Evolutionary conservation across 148 eudicot genomes (phyloP), one percentile per base, ranked within the genome.

Genomic region (Dysphania ambrosioides): DNA sequence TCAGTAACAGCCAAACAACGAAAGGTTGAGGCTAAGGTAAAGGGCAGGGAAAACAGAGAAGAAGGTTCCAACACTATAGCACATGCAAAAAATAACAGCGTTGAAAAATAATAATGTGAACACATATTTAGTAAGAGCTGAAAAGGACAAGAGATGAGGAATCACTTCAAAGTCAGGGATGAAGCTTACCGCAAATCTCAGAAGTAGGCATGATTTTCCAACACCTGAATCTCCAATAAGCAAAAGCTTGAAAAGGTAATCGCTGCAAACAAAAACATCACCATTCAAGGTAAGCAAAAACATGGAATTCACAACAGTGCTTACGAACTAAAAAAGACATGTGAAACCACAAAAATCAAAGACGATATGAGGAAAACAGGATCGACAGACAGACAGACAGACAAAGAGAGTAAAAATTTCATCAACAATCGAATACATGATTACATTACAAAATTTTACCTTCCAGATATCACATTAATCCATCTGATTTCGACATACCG

Each of bases 151-250:
- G 66, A 32, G 23, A 13, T 19, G 56, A 11, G 53, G 27, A 51
- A 53, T 34, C 63, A 65, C 68, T 64, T 53, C n/a, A n/a, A n/a
- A n/a, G n/a, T n/a, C n/a, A n/a, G n/a, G n/a, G n/a, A 49, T 68
- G 12, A 30, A 18, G 63, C 83, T 35, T 80, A 80, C 83, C 56
- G 83, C 83, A 75, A 80, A 80, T 76, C 83, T 80, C 72, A 80
- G 76, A 60, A 80, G 79, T 15, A 80, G 79, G 68, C 83, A 80
- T 8, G 83, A 80, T 76, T 80, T 80, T n/a, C 83, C 83, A 49
- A 80, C 83, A 76, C 83, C 83, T 5, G 83, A 80, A 59, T 80
- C 83, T 76, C 83, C 83, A 72, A 80, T 80, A 66, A 80, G 83
- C 79, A 80, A 73, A 76, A 80, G 83, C 83, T 80, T 80, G 79